These are phyloP conservation scores for Ceratocystis harringtonii DNA, from an alignment of 2,329 filamentous ascomycete genomes.

Conservation along the genomic window DNA sequence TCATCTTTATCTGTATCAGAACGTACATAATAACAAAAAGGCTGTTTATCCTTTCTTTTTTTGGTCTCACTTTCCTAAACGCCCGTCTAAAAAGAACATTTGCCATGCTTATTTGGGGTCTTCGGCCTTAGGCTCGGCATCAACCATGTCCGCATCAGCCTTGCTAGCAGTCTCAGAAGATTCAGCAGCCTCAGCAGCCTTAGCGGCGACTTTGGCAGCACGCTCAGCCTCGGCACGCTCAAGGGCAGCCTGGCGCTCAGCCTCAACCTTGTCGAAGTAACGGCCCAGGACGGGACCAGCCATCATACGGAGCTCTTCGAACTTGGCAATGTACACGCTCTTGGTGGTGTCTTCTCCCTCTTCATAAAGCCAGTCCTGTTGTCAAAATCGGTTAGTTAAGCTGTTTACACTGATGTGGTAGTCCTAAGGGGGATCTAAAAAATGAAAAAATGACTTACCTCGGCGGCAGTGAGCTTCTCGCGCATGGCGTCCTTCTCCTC, in stretches of 20 bases:
- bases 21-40: constrained; percentile 9
- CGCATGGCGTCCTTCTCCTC: constrained; percentile 83
- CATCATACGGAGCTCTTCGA: constrained; percentile 84
- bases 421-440: background rate
- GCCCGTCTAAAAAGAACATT: constrained; percentile 10
- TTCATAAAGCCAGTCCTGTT: constrained; percentile 92
- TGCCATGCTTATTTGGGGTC: constrained; percentile 19
- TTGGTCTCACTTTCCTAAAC: constrained; percentile 6
- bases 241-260: constrained; percentile 63
- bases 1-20: constrained; percentile 10
- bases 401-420: background rate
- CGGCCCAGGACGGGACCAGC: constrained; percentile 86
- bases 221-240: constrained; percentile 65
- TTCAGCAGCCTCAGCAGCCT: constrained; percentile 38
- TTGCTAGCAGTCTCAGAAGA: constrained; percentile 28
- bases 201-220: constrained; percentile 50
- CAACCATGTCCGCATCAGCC: constrained; percentile 49
- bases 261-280: constrained; percentile 87
- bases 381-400: constrained; percentile 1
- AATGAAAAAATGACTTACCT: constrained; percentile 46
- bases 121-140: constrained; percentile 42
- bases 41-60: constrained; percentile 3
- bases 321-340: constrained; percentile 84
- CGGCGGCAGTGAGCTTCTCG: constrained; percentile 64
- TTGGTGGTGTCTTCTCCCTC: constrained; percentile 92